Conservation (phyloP, 2,329 filamentous ascomycete species). For the Reticulascus tulasneorum region DNA sequence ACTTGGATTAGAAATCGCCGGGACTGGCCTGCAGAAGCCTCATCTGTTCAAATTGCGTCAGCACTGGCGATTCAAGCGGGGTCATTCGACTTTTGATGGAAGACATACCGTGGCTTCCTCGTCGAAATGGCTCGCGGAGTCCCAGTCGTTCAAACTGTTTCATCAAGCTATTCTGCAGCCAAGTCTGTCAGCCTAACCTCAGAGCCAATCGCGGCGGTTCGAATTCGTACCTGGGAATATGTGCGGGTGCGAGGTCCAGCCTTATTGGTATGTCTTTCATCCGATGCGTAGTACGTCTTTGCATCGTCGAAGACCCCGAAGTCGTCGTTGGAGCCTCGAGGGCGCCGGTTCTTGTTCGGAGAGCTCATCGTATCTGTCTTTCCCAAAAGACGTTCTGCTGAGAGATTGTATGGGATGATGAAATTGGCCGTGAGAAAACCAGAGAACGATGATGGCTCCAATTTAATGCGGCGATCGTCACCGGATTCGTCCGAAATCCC, state of each 20-base stretch:
- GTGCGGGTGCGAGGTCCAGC: slow-evolving; percentile 50
- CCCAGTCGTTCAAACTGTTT: slow-evolving; percentile 50
- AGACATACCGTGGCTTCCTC: slow-evolving; percentile 54
- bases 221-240: slow-evolving; percentile 46
- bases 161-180: slow-evolving; percentile 45
- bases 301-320: slow-evolving; percentile 51
- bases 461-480: too few relatives aligned
- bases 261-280: slow-evolving; percentile 48
- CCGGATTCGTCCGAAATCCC: not conserved
- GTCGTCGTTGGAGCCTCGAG: slow-evolving; percentile 40
- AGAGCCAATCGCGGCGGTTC: not conserved
- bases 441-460: slow-evolving; percentile 2
- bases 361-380: slow-evolving; percentile 15
- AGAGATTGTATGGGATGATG: too few relatives aligned
- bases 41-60: not conserved
- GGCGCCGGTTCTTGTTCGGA: slow-evolving; percentile 12
- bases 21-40: too few relatives aligned
- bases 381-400: too few relatives aligned
- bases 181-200: slow-evolving; percentile 3
- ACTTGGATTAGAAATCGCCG: slow-evolving; percentile 86
- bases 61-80: not conserved
- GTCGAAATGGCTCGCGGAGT: slow-evolving; percentile 50
- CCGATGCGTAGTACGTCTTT: slow-evolving; percentile 55
- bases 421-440: too few relatives aligned
- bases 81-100: not conserved